Percentiles rank a stretch among this genome's conserved stretches.
Evolutionary conservation across 441 rosid species (phyloP).

Genomic region (Viola pubescens): DNA sequence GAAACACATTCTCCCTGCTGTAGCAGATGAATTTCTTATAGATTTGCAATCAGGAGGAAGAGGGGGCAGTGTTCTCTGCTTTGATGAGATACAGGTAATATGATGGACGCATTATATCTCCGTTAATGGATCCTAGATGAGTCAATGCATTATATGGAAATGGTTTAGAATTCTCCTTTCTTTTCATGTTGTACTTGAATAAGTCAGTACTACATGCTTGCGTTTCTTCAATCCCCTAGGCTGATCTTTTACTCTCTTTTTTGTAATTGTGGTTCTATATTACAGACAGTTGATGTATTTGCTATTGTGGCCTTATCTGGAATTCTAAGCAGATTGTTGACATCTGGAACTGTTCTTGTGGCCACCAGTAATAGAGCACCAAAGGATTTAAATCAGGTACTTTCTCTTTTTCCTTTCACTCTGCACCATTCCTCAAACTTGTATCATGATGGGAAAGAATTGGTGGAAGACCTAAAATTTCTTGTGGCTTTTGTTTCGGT

Average conservation of each 20-base stretch:
- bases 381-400: constrained; percentile 82
- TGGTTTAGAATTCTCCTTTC: not conserved
- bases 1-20: constrained; percentile 83
- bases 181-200: constrained; percentile 6
- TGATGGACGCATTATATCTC: constrained; percentile 3
- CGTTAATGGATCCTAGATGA: not conserved
- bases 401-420: constrained; percentile 1
- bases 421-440: constrained; percentile 2
- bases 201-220: not conserved
- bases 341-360: constrained; percentile 84
- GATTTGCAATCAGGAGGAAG: constrained; percentile 44
- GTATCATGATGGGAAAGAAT: not conserved
- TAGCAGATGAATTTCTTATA: constrained; percentile 76
- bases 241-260: constrained; percentile 7
- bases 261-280: constrained; percentile 32
- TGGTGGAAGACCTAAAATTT: not conserved
- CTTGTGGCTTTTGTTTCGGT: not conserved
- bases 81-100: constrained; percentile 88
- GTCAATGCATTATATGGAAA: not conserved
- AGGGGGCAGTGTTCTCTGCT: constrained; percentile 92
- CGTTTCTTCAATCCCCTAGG: not conserved
- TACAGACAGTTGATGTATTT: constrained; percentile 93
- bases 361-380: constrained; percentile 94
- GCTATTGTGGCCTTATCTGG: constrained; percentile 98
- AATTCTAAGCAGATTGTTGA: constrained; percentile 82